Conservation (phyloP, 768 basidiomycete genomes). For the Serpula lacrymans region DNA sequence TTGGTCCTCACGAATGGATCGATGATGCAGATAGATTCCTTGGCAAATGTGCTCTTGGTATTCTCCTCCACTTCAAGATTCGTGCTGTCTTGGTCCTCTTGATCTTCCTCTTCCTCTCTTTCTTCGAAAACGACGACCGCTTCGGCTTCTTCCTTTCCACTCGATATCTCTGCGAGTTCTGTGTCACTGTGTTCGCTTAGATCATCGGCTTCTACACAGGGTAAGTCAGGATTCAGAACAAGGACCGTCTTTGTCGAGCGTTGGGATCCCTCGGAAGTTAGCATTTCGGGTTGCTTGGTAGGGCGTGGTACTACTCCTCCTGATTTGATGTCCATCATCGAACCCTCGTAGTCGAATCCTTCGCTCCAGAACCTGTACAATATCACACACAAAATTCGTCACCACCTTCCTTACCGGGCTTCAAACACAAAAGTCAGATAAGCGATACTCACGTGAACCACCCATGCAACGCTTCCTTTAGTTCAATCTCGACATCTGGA, state of each 20-base stretch:
- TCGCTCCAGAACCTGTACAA: slow-evolving; percentile 42
- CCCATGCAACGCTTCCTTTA: slow-evolving; percentile 24
- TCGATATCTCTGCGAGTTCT: no score
- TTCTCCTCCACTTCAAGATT: neutral
- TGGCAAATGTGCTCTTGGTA: neutral
- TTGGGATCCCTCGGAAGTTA: neutral
- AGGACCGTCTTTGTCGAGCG: slow-evolving; percentile 1
- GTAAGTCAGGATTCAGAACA: no score
- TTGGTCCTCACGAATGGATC: slow-evolving; percentile 41
- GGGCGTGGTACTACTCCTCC: slow-evolving; percentile 36
- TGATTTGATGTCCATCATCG: slow-evolving; percentile 35
- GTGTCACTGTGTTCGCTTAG: no score
- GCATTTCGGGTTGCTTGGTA: neutral
- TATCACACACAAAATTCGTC: neutral
- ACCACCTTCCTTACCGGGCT: no score
- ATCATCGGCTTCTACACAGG: no score
- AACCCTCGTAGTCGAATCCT: slow-evolving; percentile 30
- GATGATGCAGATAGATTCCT: slow-evolving; percentile 22
- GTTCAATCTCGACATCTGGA: slow-evolving; percentile 9
- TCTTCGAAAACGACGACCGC: no score
- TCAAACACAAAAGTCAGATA: slow-evolving; percentile 2
- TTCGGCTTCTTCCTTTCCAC: no score
- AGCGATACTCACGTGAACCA: slow-evolving; percentile 41
- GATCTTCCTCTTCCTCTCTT: neutral
- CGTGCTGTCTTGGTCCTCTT: neutral